phyloP scores from a whole-genome alignment of 805 yeast species.

The Saccharomycopsis sp. region DNA sequence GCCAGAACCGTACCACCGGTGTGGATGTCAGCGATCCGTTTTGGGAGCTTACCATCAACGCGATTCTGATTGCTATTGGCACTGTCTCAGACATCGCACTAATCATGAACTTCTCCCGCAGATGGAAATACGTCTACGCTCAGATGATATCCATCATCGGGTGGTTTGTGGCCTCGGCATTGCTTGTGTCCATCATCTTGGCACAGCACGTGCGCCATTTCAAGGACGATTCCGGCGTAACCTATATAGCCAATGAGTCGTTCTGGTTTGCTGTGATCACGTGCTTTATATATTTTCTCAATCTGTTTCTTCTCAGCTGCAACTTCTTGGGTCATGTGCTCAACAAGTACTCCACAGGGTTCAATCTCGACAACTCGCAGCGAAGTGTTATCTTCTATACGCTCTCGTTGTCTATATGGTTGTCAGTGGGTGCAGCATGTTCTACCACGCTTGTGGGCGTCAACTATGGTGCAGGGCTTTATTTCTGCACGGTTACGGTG shows the following conservation, averaged over 20 bases:
- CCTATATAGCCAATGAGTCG: slow-evolving; percentile 46
- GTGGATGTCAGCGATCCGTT: slow-evolving; percentile 30
- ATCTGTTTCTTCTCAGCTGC: slow-evolving; percentile 44
- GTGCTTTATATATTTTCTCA: slow-evolving; percentile 49
- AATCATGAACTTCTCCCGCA: slow-evolving; percentile 59
- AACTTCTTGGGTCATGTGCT: slow-evolving; percentile 58
- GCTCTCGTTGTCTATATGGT: slow-evolving; percentile 59
- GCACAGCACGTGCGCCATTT: slow-evolving; percentile 25
- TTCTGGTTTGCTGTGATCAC: slow-evolving; percentile 77
- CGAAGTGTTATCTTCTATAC: slow-evolving; percentile 69
- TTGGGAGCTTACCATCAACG: slow-evolving; percentile 50
- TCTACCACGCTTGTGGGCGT: slow-evolving; percentile 41
- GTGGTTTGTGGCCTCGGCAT: slow-evolving; percentile 53
- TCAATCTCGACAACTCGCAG: slow-evolving; percentile 61
- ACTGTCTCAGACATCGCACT: slow-evolving; percentile 62
- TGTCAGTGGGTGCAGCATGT: slow-evolving; percentile 62
- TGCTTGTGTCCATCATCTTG: slow-evolving; percentile 45
- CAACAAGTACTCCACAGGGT: slow-evolving; percentile 60
- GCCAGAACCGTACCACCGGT: slow-evolving; percentile 29
- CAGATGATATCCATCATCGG: slow-evolving; percentile 57
- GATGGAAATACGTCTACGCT: slow-evolving; percentile 50
- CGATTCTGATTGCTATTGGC: slow-evolving; percentile 59
- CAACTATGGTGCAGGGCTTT: slow-evolving; percentile 60
- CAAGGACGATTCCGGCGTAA: slow-evolving; percentile 20
- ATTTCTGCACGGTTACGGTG: slow-evolving; percentile 65